These are phyloP conservation scores for Sclerotinia nivalis DNA, from an alignment of 2,329 filamentous ascomycete species.

Conservation along the genomic window DNA sequence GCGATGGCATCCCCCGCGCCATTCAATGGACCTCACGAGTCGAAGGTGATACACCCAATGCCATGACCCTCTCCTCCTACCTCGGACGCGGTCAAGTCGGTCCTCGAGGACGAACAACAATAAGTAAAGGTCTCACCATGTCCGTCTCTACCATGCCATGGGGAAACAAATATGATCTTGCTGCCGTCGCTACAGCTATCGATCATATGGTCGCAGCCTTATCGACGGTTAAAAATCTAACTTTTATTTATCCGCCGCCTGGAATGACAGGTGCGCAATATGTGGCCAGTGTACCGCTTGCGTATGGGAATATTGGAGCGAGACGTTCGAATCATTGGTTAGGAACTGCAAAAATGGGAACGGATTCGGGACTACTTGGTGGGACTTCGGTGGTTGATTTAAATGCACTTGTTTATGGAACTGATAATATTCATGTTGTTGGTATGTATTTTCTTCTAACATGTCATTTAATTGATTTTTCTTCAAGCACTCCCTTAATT, in stretches of 20 bases:
- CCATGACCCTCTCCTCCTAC: slow-evolving; percentile 55
- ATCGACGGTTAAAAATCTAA: slow-evolving; percentile 54
- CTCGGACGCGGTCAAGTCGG: slow-evolving; percentile 61
- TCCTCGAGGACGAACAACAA: slow-evolving; percentile 61
- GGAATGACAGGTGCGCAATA: slow-evolving; percentile 56
- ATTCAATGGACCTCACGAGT: slow-evolving; percentile 68
- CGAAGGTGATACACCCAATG: slow-evolving; percentile 46
- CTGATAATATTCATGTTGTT: slow-evolving; percentile 67
- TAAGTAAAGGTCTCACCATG: slow-evolving; percentile 58
- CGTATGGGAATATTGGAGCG: slow-evolving; percentile 35
- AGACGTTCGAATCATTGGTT: slow-evolving; percentile 46
- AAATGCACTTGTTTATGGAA: slow-evolving; percentile 65
- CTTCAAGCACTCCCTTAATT: too few relatives aligned
- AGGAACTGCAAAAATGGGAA: slow-evolving; percentile 61
- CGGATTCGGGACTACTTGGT: slow-evolving; percentile 47
- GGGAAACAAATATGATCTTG: slow-evolving; percentile 56
- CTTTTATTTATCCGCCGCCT: slow-evolving; percentile 55
- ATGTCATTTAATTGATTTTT: slow-evolving; percentile 43
- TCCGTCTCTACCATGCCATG: slow-evolving; percentile 57
- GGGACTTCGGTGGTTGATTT: slow-evolving; percentile 63
- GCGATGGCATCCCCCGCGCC: slow-evolving; percentile 62
- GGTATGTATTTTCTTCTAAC: slow-evolving; percentile 36
- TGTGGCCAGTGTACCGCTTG: slow-evolving; percentile 49
- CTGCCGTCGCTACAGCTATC: slow-evolving; percentile 64
- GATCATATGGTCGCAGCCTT: slow-evolving; percentile 59